Percentiles rank a stretch among this genome's conserved stretches.
Evolutionary conservation across 1,284 basidiomycete species (phyloP).

Genomic region (Papiliotrema fonsecae): DNA sequence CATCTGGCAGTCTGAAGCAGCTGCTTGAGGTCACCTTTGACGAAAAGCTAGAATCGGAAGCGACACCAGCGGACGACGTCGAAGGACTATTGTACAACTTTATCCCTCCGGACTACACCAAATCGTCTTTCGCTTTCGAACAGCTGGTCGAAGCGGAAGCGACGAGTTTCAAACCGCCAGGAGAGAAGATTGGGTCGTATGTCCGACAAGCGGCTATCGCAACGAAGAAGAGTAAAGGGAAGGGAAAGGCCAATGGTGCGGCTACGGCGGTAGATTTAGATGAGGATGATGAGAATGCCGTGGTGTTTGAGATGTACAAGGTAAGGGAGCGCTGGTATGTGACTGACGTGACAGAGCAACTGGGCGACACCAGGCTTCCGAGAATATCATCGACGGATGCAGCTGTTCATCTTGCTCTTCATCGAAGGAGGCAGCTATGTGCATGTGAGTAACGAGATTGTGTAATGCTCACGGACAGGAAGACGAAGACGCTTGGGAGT

Average conservation of each 20-base stretch:
- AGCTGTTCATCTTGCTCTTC: constrained; percentile 87
- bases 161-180: constrained; percentile 66
- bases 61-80: constrained; percentile 78
- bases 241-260: constrained; percentile 46
- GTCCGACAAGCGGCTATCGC: constrained; percentile 51
- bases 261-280: constrained; percentile 46
- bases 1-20: constrained; percentile 78
- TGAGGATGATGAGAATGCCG: constrained; percentile 57
- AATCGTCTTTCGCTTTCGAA: constrained; percentile 61
- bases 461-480: constrained; percentile 48
- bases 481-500: constrained; percentile 84
- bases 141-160: constrained; percentile 69
- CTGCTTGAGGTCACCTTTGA: constrained; percentile 67
- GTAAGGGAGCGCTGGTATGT: too few species aligned
- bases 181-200: constrained; percentile 72
- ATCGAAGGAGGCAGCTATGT: constrained; percentile 96
- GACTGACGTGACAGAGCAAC: too few species aligned
- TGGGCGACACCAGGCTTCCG: constrained; percentile 85
- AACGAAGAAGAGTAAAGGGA: constrained; percentile 56
- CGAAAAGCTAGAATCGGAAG: constrained; percentile 61
- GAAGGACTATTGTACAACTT: constrained; percentile 71
- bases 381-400: constrained; percentile 91
- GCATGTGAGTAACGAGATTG: constrained; percentile 47
- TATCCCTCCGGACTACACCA: constrained; percentile 73
- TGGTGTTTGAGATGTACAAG: constrained; percentile 80